phyloP scores from a whole-genome alignment of 2,329 filamentous ascomycete genomes.

The Tympanopsis confertula region DNA sequence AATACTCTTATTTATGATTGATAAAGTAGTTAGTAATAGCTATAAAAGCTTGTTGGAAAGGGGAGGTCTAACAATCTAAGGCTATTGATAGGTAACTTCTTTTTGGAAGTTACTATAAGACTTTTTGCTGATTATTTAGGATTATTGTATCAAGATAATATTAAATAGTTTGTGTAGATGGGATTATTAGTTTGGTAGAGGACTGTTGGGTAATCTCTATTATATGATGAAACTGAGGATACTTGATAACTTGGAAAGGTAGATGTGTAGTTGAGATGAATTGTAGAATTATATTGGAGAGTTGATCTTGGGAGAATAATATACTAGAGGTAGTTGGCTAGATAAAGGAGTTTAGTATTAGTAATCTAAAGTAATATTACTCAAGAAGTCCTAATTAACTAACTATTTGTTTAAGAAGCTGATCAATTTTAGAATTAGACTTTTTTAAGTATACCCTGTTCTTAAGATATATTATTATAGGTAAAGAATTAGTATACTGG shows the following conservation, averaged over 20 bases:
- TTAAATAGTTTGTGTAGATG: background rate
- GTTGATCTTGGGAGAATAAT: no score
- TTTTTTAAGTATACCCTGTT: no score
- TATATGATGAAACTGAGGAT: background rate
- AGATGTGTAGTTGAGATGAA: background rate
- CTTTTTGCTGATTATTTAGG: background rate
- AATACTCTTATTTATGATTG: background rate
- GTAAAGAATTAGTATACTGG: no score
- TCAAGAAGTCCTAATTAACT: no score
- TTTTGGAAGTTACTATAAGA: background rate
- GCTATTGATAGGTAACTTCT: background rate
- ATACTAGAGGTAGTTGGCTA: no score
- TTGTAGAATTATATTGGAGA: no score
- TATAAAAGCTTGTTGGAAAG: background rate
- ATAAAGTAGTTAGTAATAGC: background rate
- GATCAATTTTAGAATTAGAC: no score
- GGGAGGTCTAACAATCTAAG: background rate
- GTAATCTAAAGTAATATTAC: no score
- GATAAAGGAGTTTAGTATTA: no score
- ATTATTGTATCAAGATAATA: background rate
- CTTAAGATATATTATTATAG: no score
- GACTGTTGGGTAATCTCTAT: background rate
- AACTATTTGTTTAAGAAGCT: no score
- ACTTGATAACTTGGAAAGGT: background rate
- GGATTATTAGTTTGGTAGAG: background rate